These are phyloP conservation scores for Globisporangium middletonii DNA, from an alignment of 352 stramenopile genomes.

Conservation along the genomic window DNA sequence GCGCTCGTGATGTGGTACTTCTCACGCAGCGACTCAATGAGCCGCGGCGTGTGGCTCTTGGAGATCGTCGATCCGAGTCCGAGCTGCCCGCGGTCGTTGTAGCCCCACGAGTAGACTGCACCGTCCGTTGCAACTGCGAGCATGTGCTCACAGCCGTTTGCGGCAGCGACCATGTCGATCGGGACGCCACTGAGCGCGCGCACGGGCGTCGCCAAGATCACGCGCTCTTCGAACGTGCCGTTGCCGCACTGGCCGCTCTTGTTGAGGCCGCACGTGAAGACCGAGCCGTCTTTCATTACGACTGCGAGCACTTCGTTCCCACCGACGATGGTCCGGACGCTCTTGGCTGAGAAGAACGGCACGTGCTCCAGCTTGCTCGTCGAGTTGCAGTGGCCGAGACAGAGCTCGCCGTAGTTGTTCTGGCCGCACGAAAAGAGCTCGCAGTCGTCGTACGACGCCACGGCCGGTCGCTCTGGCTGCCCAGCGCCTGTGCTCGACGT, in stretches of 20 bases:
- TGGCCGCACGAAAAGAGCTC: conserved; percentile 85
- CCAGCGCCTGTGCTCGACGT: not conserved
- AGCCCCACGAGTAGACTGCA: conserved; percentile 81
- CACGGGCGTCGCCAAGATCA: conserved; percentile 70
- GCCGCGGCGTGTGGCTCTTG: conserved; percentile 77
- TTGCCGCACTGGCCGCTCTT: conserved; percentile 87
- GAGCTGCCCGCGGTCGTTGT: conserved; percentile 83
- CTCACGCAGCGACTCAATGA: conserved; percentile 79
- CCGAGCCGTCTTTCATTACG: conserved; percentile 74
- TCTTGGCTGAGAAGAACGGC: conserved; percentile 79
- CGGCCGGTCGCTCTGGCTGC: conserved; percentile 10
- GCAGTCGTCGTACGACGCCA: conserved; percentile 64
- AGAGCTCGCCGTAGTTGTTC: conserved; percentile 88
- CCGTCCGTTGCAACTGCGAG: conserved; percentile 72
- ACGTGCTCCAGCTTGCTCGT: conserved; percentile 84
- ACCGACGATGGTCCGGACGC: conserved; percentile 56
- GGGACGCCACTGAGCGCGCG: conserved; percentile 52
- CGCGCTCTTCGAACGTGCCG: conserved; percentile 82
- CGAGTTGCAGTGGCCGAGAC: conserved; percentile 81
- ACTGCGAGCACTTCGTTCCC: conserved; percentile 85
- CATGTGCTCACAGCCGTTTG: conserved; percentile 87
- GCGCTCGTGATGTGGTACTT: conserved; percentile 74
- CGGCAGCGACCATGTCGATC: conserved; percentile 68
- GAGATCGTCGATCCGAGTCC: conserved; percentile 81
- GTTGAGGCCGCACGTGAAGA: conserved; percentile 83